Evolutionary conservation across 805 yeast genomes (phyloP).

Genomic region (Cyberlindnera sargentensis): DNA sequence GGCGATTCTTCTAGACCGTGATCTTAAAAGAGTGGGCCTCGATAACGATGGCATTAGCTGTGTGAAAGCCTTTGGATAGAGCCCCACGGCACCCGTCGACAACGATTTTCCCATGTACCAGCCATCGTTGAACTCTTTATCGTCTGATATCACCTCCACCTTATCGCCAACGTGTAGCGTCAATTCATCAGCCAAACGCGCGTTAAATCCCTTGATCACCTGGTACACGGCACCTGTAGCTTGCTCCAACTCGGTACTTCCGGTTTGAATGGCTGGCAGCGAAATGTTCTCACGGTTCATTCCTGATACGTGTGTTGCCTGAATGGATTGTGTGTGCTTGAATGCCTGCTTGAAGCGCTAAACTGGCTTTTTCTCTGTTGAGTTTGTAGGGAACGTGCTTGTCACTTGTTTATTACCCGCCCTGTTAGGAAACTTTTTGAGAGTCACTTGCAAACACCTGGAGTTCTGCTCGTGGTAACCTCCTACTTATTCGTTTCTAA

Average conservation of each 20-base stretch:
- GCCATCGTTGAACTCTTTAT: conserved; percentile 89
- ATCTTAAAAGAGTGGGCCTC: conserved; percentile 41
- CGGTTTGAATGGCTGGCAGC: too few relatives aligned
- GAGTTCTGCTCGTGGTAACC: too few relatives aligned
- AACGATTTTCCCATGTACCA: conserved; percentile 92
- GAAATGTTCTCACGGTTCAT: too few relatives aligned
- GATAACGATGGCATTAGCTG: conserved; percentile 36
- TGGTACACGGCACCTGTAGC: conserved; percentile 31
- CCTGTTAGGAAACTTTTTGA: too few relatives aligned
- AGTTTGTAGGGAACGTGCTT: too few relatives aligned
- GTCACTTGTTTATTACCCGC: too few relatives aligned
- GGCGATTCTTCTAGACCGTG: conserved; percentile 50
- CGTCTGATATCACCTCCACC: conserved; percentile 86
- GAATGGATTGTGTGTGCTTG: too few relatives aligned
- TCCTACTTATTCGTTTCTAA: too few relatives aligned
- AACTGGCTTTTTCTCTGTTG: too few relatives aligned
- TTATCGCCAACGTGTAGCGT: conserved; percentile 76
- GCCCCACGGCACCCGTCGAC: conserved; percentile 66
- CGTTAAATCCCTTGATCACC: conserved; percentile 81
- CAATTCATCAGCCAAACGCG: conserved; percentile 87
- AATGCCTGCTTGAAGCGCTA: too few relatives aligned
- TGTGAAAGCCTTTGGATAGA: conserved; percentile 88
- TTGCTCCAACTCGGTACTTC: background rate
- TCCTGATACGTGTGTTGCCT: too few relatives aligned
- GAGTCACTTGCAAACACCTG: too few relatives aligned